Evolutionary conservation across 441 rosid genomes (phyloP), one percentile per base, ranked within the genome.

Genomic region (Erysimum pusillum): DNA sequence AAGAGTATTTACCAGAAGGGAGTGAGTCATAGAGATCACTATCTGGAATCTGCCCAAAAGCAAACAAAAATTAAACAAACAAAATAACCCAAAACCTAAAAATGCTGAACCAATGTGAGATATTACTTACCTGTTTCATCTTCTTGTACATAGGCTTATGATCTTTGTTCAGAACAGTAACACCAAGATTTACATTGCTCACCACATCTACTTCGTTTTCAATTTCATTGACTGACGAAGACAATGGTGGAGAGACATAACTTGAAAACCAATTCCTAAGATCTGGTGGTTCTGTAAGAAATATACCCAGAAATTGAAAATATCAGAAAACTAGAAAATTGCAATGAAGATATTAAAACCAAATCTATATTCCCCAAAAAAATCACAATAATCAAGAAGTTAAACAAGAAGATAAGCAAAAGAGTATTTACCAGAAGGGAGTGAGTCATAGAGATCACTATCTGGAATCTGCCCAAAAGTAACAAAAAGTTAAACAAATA

Each of bases 241-340:
- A 32, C 34, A 48, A 52, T 34, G 69, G 70, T 62, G 53, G 11
- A 14, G 74, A 73, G 38, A 73, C 71, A 58, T 73, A 78, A 73
- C 74, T 73, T 1, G 78, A 18, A 53, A 78, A 78, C 78, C 81
- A 78, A n/a, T 78, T 78, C 66, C 9, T 67, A 45, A 73, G 44
- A 61, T 78, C 81, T 45, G 78, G 78, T 31, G 75, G 71, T 41
- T 78, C 82, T 73, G 66, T 73, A 9, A 2, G 6, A 39, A 65
- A 48, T 9, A 22, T 49, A 39, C 68, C 58, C 59, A 69, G 10
- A 42, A 9, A 18, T 0, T 7, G 2, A 34, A n/a, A 41, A 28
- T 63, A 60, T 74, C 41, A 61, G 22, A 8, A 35, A 38, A 36
- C 4, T 12, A 25, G 38, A 69, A 61, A 54, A n/a, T 39, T 65